Base-by-base conservation (phyloP, 202 grass and related monocot species). In the Thinopyrum obtusiflorum region DNA sequence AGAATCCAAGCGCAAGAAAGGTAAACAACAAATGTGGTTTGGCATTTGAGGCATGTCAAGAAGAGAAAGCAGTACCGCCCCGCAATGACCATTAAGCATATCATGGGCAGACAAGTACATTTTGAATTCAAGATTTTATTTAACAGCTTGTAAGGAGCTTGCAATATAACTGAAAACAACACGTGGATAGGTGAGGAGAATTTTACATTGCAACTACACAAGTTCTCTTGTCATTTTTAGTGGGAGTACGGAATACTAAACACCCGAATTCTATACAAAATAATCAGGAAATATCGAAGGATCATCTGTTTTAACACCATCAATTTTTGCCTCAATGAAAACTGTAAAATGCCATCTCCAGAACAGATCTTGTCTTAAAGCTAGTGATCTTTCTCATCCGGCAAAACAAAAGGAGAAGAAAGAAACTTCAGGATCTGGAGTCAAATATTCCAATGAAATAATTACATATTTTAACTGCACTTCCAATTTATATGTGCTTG, bases 21-120 rank as follows among this genome's bases (percentile, higher is more conserved):
- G 4, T 80, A 28, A 28, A 81, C 21, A 83, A 24, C n/a, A 79
- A 57, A 11, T 59, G 24, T 2, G 4, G 77, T 77, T 44, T 17
- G 61, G 37, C 31, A 66, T 73, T 66, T 87, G 11, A 86, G 53
- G 5, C 37, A 71, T 36, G 21, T 12, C 31, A 89, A 77, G 17
- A 80, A 76, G 8, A 35, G 28, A 27, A 63, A 28, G 25, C 14
- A 31, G 11, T n/a, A 78, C 51, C 3, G 3, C 63, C 60, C 47
- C 20, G 47, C 37, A 46, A 49, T 11, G 10, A 4, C 73, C 53
- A 78, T 11, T 21, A 83, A 63, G 6, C 17, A 61, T 61, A 78
- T 35, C 20, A 59, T 66, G 8, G 1, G 17, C 9, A 20, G 31
- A 36, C 24, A 61, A 68, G 31, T 10, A 44, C 40, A 66, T 20